phyloP scores from a whole-genome alignment of 179 eudicot species.

The Monotropa hypopitys region DNA sequence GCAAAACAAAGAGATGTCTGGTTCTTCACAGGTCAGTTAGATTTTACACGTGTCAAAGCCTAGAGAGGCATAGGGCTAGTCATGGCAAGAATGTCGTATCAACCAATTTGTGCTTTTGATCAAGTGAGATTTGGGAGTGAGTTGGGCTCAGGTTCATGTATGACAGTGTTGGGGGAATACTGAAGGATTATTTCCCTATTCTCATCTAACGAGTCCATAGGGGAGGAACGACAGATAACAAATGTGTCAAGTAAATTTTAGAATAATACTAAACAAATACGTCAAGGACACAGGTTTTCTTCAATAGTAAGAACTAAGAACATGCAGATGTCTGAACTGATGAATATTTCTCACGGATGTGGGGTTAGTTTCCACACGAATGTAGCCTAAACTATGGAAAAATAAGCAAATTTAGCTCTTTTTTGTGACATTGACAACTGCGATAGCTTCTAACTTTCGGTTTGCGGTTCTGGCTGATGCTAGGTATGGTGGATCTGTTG shows the following conservation, averaged over 20 bases:
- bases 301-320: neutral
- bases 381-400: neutral
- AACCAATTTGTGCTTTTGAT: neutral
- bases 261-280: neutral
- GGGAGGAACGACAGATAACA: too few species aligned
- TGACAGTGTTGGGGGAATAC: too few species aligned
- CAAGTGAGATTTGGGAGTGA: neutral
- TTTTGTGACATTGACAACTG: neutral
- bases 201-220: too few species aligned
- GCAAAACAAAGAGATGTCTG: neutral
- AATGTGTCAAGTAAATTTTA: neutral
- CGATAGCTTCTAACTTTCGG: neutral
- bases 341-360: neutral
- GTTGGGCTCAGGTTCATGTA: too few species aligned
- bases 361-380: neutral
- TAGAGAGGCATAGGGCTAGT: too few species aligned
- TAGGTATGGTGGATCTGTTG: constrained; percentile 59
- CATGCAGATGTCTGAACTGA: neutral
- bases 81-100: too few species aligned
- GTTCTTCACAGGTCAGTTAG: neutral
- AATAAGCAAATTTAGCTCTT: neutral
- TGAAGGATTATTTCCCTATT: too few species aligned
- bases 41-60: neutral
- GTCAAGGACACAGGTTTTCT: neutral
- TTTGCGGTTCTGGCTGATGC: constrained; percentile 4